phyloP scores from a whole-genome alignment of 2,329 filamentous ascomycete species.

The Phaeoacremonium minimum region DNA sequence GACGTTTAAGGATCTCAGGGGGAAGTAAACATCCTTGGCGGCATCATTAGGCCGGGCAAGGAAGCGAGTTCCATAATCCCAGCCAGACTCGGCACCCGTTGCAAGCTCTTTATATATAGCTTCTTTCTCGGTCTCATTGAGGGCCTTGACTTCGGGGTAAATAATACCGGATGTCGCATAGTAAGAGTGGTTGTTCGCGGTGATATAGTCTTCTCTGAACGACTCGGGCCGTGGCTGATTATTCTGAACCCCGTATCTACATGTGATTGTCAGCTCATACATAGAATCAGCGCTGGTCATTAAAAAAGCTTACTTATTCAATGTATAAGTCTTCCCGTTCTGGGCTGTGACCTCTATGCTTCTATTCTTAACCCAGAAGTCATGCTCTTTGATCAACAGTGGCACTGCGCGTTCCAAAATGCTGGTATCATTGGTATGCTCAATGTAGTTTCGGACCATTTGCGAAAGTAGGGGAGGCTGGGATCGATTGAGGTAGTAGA shows the following conservation, averaged over 20 bases:
- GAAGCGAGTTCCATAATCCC: slow-evolving; percentile 61
- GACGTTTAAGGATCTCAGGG: slow-evolving; percentile 59
- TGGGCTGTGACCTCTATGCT: slow-evolving; percentile 45
- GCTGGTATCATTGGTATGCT: slow-evolving; percentile 59
- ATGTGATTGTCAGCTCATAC: background rate
- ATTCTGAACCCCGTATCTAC: slow-evolving; percentile 55
- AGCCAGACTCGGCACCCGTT: slow-evolving; percentile 61
- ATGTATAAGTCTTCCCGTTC: slow-evolving; percentile 41
- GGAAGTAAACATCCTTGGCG: slow-evolving; percentile 57
- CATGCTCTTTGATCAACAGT: slow-evolving; percentile 58
- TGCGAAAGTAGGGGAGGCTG: slow-evolving; percentile 62
- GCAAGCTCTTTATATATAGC: slow-evolving; percentile 59
- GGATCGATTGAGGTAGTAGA: slow-evolving; percentile 65
- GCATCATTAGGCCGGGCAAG: slow-evolving; percentile 53
- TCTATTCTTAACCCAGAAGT: slow-evolving; percentile 59
- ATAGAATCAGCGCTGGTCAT: no score
- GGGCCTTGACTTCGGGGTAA: slow-evolving; percentile 44
- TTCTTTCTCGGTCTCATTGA: slow-evolving; percentile 48
- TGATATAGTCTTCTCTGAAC: slow-evolving; percentile 61
- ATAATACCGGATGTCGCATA: slow-evolving; percentile 53
- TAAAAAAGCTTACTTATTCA: slow-evolving; percentile 47
- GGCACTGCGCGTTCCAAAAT: slow-evolving; percentile 58
- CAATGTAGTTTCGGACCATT: slow-evolving; percentile 62
- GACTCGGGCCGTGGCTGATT: slow-evolving; percentile 65
- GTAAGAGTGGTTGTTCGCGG: slow-evolving; percentile 62